Evolutionary conservation across 352 stramenopile genomes (phyloP).

Genomic region (Aphanomyces cochlioides): DNA sequence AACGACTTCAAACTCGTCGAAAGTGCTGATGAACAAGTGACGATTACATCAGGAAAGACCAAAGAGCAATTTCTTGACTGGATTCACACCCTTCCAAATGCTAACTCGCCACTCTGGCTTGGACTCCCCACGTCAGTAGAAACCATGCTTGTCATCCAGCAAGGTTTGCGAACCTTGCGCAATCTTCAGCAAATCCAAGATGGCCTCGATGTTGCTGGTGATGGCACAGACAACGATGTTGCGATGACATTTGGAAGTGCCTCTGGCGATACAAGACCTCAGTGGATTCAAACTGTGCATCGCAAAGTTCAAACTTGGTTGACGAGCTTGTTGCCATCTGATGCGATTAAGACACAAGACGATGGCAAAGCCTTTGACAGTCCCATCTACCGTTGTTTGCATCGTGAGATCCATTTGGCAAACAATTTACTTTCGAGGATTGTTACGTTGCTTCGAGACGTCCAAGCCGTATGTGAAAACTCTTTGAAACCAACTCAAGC

Average conservation of each 20-base stretch:
- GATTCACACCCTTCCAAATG: constrained; percentile 79
- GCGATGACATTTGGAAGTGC: constrained; percentile 54
- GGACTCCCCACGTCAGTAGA: constrained; percentile 90
- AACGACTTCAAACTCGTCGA: constrained; percentile 68
- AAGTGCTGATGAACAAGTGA: constrained; percentile 40
- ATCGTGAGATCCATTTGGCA: constrained; percentile 83
- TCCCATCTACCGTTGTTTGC: constrained; percentile 89
- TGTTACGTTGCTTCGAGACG: constrained; percentile 54
- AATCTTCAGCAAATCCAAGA: constrained; percentile 84
- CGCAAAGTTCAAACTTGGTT: constrained; percentile 62
- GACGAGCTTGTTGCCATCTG: constrained; percentile 43
- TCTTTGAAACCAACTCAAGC: constrained; percentile 86
- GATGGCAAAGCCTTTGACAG: constrained; percentile 55
- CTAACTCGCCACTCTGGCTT: constrained; percentile 91
- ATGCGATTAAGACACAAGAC: constrained; percentile 46
- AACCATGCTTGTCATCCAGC: constrained; percentile 80
- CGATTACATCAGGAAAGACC: constrained; percentile 87
- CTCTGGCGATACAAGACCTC: constrained; percentile 47
- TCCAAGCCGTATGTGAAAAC: constrained; percentile 77
- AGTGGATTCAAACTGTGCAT: constrained; percentile 82
- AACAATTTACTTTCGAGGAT: constrained; percentile 61
- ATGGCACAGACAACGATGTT: constrained; percentile 43
- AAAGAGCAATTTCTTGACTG: constrained; percentile 90
- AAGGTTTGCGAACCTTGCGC: constrained; percentile 69
- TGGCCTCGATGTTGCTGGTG: constrained; percentile 48